Conservation (phyloP, 1,139 yeast species). For the Pichia sp. region DNA sequence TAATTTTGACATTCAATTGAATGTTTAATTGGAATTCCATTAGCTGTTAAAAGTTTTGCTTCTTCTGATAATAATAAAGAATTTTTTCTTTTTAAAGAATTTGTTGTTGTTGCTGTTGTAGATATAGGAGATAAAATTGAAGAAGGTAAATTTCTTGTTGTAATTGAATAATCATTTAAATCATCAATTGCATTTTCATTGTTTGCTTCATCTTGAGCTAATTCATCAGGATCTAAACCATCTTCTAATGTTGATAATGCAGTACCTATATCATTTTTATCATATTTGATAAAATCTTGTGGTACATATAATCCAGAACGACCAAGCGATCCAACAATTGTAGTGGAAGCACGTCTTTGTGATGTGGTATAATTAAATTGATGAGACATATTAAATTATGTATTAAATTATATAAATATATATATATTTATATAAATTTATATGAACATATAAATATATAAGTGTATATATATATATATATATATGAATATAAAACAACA, state of each 20-base stretch:
- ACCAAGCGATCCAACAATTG: constrained; percentile 48
- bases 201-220: neutral
- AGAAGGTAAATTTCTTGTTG: neutral
- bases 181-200: neutral
- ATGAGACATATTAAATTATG: constrained; percentile 18
- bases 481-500: no score
- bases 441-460: no score
- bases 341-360: constrained; percentile 43
- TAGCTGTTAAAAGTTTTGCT: constrained; percentile 24
- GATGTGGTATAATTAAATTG: constrained; percentile 42
- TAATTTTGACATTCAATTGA: constrained; percentile 7
- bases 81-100: neutral
- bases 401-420: no score
- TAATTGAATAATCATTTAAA: neutral
- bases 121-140: neutral
- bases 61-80: constrained; percentile 23
- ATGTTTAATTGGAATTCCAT: constrained; percentile 24
- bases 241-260: constrained; percentile 16
- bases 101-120: no score
- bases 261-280: constrained; percentile 14
- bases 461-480: no score
- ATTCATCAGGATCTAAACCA: constrained; percentile 11
- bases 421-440: no score
- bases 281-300: constrained; percentile 36
- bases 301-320: constrained; percentile 49